Evolutionary conservation across 768 basidiomycete genomes (phyloP), one percentile per base, ranked within the genome.

Genomic region (Suillus ampliporus): DNA sequence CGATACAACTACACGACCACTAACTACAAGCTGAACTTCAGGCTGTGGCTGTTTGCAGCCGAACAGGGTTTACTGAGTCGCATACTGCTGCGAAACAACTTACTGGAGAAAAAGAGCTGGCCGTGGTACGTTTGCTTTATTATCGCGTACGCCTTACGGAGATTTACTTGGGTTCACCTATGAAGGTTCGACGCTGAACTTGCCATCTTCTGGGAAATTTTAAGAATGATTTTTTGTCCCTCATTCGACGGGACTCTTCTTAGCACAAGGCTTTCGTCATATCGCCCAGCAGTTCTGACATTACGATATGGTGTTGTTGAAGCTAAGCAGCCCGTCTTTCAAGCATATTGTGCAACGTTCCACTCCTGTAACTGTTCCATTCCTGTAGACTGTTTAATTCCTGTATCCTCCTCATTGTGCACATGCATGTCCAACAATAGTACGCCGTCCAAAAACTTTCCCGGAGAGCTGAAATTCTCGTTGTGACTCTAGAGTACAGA

Each of bases 1-100:
- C 58, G 60, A 40, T 61, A 61, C 43, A 61, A 60, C 38, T 61
- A 61, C 56, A 56, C 57, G 19, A 53, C 48, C 15, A 40, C 57
- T 15, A 54, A 38, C 53, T 38, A 17, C 53, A 38, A 54, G 53
- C 15, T 54, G 15, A 23, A 54, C 53, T 38, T 38, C 53, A 54
- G 23, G 37, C 37, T 54, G 37, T 54, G 53, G 37, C 10, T 38
- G 15, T 37, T 54, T 54, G 37, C 37, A 3, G 10, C 38, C 35
- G 21, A 37, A 54, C 53, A 38, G 23, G 53, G 53, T 15, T 54
- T 54, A 17, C 37, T 54, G 21, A 54, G 53, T 26, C 53, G 53
- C 15, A 23, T 38, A 11, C 35, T 54, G 4, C 15, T 54, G 37
- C 5, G 17, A 17, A 54, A 26, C 5, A 10, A 11, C 5, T 54